These are phyloP conservation scores for Setaria italica DNA, from an alignment of 202 grass and related monocot genomes.

Conservation along the genomic window DNA sequence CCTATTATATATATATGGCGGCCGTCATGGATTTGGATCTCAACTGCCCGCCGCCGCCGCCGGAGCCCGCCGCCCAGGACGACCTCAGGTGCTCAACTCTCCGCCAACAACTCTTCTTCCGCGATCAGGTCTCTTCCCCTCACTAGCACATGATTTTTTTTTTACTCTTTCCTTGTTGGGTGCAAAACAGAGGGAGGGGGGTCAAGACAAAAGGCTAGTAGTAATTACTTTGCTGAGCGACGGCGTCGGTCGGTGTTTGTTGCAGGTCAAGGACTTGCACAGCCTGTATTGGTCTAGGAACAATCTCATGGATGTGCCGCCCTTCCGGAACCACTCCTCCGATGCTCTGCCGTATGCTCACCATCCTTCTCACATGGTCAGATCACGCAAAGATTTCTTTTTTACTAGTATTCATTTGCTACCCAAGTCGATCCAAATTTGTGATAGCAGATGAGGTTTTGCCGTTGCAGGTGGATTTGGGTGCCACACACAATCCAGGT, in stretches of 20 bases:
- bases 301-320: constrained; percentile 55
- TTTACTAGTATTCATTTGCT: not conserved
- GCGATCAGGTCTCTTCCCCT: constrained; percentile 53
- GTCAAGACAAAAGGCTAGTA: too few species aligned
- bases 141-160: not conserved
- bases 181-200: not conserved
- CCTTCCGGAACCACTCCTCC: constrained; percentile 59
- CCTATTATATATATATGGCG: constrained; percentile 25
- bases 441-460: not conserved
- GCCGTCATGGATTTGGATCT: constrained; percentile 67
- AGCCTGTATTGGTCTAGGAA: constrained; percentile 66
- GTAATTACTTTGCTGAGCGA: not conserved
- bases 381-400: not conserved
- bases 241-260: not conserved
- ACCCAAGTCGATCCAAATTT: not conserved
- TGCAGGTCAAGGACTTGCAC: constrained; percentile 78
- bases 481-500: not conserved
- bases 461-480: constrained; percentile 35
- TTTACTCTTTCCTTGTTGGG: not conserved
- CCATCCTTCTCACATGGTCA: constrained; percentile 49
- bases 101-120: constrained; percentile 59
- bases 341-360: not conserved
- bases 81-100: constrained; percentile 53
- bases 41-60: constrained; percentile 54
- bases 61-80: constrained; percentile 47